phyloP scores from a whole-genome alignment of 2,329 filamentous ascomycete species.

The Akanthomyces muscarius region DNA sequence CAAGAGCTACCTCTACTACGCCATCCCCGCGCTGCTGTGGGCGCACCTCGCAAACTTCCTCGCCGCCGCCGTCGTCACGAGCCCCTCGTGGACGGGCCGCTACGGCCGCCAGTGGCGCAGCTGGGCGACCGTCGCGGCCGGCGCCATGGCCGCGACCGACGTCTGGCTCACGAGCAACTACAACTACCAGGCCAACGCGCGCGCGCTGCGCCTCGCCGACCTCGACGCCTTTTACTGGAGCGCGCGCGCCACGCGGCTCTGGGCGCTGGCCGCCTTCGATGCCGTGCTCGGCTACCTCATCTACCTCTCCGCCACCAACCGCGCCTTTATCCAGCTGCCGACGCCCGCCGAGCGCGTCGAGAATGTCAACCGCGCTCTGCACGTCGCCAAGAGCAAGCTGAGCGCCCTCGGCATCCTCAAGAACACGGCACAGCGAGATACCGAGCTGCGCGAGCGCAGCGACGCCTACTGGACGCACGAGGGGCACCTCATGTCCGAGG shows the following conservation, averaged over 20 bases:
- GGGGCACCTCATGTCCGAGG: constrained; percentile 64
- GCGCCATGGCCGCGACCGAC: constrained; percentile 59
- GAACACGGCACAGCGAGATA: constrained; percentile 75
- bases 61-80: constrained; percentile 69
- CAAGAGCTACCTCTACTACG: constrained; percentile 73
- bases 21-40: constrained; percentile 65
- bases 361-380: constrained; percentile 50
- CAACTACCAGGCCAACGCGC: constrained; percentile 60
- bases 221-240: constrained; percentile 71
- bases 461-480: constrained; percentile 80
- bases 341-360: constrained; percentile 65
- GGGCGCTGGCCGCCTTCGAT: constrained; percentile 64
- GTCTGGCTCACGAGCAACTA: constrained; percentile 62
- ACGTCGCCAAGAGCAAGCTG: constrained; percentile 60
- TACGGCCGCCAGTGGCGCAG: constrained; percentile 66
- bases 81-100: constrained; percentile 58
- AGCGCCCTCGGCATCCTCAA: constrained; percentile 70
- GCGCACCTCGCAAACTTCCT: constrained; percentile 79
- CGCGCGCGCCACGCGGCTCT: constrained; percentile 57
- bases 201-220: constrained; percentile 57
- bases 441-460: constrained; percentile 60
- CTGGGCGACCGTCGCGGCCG: constrained; percentile 60
- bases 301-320: constrained; percentile 75
- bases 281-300: constrained; percentile 59
- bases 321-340: constrained; percentile 64